Evolutionary conservation across 257 asterid genomes (phyloP), one percentile per base, ranked within the genome.

Genomic region (Nicotiana tabacum): DNA sequence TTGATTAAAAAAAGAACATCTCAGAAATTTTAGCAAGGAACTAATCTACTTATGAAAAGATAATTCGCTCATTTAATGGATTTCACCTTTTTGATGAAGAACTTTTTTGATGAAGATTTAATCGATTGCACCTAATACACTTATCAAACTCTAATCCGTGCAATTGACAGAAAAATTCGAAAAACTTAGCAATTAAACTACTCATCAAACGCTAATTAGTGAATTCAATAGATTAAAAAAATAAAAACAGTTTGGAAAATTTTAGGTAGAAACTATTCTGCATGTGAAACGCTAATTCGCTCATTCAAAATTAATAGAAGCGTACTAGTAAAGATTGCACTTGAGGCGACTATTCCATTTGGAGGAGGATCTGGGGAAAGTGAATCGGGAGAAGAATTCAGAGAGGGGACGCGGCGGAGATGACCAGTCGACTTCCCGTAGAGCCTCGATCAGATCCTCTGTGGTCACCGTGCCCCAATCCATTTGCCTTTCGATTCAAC

Each of bases 291-390:
- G 77, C 12, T 9, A 39, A 39, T 37, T 15, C 56, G 18, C 77
- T 37, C 10, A 69, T 69, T 35, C 5, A 68, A 18, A 43, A 43
- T 43, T 43, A 43, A 43, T 43, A 82, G 58, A 76, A 83, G 53
- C 90, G 77, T 86, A 94, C 97, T 91, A 95, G 89, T 96, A 96
- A 67, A 96, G 96, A 88, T 94, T 96, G 94, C 99, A 96, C 89
- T 96, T 96, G 89, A 96, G 94, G 88, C 99, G 99, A 80, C 98
- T 92, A 88, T 83, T 92, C 99, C 99, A 94, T 90, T 93, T 94
- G 86, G 94, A 80, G 58, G 84, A 87, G 43, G 98, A 94, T 83
- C 95, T 91, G 58, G 99, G 99, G 7, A 93, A 66, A 65, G 97
- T 91, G 91, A 96, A 96, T 83, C 96, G 77, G 60, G 99, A 92